Evolutionary conservation across 176 grass and related monocot species (phyloP).

Genomic region (Pontederia crassipes): DNA sequence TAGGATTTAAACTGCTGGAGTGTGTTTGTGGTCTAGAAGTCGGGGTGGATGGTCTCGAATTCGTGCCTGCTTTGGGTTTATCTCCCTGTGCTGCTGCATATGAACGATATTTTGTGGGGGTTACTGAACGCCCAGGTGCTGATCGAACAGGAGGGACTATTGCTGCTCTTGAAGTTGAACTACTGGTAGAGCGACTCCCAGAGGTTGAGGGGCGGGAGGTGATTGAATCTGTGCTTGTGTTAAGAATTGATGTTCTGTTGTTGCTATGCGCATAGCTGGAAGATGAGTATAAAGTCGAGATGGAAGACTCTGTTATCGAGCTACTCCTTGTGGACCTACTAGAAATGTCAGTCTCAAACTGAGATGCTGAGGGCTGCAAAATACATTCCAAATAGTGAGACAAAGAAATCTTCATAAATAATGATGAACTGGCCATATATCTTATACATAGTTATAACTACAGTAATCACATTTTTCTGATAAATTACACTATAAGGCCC

Average conservation of each 20-base stretch:
- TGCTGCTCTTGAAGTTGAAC: neutral
- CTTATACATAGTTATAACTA: too few species aligned
- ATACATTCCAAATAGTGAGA: neutral
- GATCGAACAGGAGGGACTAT: neutral
- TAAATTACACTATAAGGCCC: too few species aligned
- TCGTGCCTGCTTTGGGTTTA: neutral
- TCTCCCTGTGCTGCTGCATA: neutral
- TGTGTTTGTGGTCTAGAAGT: neutral
- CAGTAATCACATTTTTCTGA: too few species aligned
- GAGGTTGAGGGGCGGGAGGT: neutral
- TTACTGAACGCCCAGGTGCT: neutral
- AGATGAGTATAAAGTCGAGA: neutral
- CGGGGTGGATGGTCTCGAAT: neutral
- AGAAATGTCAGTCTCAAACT: neutral
- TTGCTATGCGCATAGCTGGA: neutral
- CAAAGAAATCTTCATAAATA: too few species aligned
- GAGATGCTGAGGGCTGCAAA: slow-evolving; percentile 7
- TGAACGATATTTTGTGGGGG: neutral
- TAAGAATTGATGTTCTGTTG: slow-evolving; percentile 7
- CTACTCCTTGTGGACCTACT: neutral
- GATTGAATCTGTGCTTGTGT: slow-evolving; percentile 19
- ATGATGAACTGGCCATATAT: too few species aligned
- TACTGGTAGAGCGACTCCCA: too few species aligned
- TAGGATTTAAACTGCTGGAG: neutral
- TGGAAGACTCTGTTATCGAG: neutral